Conservation (phyloP, 192 early-diverging fungal species). For the Coemansia sp. region DNA sequence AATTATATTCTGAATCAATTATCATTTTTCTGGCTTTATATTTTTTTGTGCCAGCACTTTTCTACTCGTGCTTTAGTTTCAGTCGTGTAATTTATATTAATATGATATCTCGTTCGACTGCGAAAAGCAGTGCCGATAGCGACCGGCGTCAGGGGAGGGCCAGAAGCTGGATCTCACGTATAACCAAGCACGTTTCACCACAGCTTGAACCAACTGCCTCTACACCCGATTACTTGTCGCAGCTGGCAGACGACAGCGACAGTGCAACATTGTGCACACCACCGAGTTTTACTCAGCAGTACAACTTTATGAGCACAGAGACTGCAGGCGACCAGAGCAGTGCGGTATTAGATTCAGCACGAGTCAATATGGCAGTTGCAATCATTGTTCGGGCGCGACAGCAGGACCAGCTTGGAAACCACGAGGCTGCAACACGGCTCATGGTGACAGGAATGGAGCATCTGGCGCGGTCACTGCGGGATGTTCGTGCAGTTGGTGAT, state of each 20-base stretch:
- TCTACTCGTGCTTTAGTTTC: not conserved
- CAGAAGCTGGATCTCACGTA: constrained; percentile 3
- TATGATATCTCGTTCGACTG: not conserved
- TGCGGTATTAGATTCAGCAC: constrained; percentile 9
- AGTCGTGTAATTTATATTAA: not conserved
- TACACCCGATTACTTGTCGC: not conserved
- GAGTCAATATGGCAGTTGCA: constrained; percentile 27
- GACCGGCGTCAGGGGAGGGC: not conserved
- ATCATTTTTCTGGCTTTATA: not conserved
- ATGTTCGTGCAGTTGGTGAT: constrained; percentile 4
- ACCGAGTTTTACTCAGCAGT: not conserved
- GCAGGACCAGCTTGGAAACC: constrained; percentile 27
- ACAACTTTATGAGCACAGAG: not conserved
- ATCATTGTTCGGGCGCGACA: constrained; percentile 33
- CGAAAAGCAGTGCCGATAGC: not conserved
- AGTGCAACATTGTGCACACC: constrained; percentile 13
- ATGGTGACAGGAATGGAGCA: constrained; percentile 21
- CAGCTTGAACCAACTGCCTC: not conserved
- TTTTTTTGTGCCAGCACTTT: not conserved
- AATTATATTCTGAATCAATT: not conserved
- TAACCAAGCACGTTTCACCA: not conserved
- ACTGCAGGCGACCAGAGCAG: not conserved
- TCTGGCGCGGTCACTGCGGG: constrained; percentile 22
- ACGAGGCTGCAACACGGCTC: constrained; percentile 16
- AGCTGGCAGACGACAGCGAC: constrained; percentile 4